phyloP scores from a whole-genome alignment of 1,139 yeast species.

The Kodamaea derodonti region DNA sequence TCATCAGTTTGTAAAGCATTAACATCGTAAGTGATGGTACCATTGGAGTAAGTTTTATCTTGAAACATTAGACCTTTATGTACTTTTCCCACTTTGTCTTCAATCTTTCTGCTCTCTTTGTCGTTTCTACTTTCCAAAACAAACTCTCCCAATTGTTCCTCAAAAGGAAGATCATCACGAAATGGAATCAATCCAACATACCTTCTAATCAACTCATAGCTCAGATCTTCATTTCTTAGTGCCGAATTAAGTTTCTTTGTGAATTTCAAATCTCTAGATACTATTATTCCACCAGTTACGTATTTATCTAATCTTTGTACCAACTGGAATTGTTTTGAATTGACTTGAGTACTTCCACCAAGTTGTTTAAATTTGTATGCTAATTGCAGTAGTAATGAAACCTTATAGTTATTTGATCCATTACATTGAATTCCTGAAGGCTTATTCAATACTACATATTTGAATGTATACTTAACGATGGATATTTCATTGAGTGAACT shows the following conservation, averaged over 20 bases:
- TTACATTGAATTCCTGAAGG: constrained; percentile 20
- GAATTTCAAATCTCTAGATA: constrained; percentile 18
- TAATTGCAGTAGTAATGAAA: constrained; percentile 15
- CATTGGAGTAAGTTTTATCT: constrained; percentile 7
- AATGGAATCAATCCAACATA: constrained; percentile 20
- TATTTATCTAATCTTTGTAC: constrained; percentile 22
- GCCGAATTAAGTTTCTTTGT: constrained; percentile 12
- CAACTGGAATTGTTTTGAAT: constrained; percentile 14
- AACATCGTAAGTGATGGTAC: constrained; percentile 15
- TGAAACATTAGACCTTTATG: constrained; percentile 8
- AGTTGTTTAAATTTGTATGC: constrained; percentile 11
- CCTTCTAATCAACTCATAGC: constrained; percentile 12
- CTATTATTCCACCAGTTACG: constrained; percentile 24
- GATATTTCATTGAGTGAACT: constrained; percentile 2
- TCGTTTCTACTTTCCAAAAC: neutral
- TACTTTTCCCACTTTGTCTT: neutral
- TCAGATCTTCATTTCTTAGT: constrained; percentile 7
- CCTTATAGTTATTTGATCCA: constrained; percentile 9
- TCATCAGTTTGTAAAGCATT: constrained; percentile 11
- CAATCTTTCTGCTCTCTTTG: too few species aligned
- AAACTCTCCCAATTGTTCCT: constrained; percentile 4
- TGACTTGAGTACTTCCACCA: constrained; percentile 6
- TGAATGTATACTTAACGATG: constrained; percentile 15
- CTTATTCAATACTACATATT: constrained; percentile 20
- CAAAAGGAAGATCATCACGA: constrained; percentile 2